Percentiles rank a stretch among this genome's conserved stretches.
Conservation (phyloP, 1,284 basidiomycete genomes). For the Phylloboletellus chloephorus region DNA sequence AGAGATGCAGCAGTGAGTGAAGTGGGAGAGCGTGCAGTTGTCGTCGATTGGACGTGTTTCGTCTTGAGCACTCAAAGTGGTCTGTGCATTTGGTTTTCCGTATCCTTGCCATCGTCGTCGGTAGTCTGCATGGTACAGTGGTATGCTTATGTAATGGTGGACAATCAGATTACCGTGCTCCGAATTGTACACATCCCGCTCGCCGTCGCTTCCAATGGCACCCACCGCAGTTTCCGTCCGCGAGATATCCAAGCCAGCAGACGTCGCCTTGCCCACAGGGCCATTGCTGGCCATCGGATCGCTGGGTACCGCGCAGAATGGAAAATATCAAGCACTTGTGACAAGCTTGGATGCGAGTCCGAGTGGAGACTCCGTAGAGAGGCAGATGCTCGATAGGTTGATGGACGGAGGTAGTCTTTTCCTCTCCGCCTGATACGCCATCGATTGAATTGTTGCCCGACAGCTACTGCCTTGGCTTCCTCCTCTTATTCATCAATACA, state of each 20-base stretch:
- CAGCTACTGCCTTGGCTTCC: constrained; percentile 55
- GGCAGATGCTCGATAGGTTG: constrained; percentile 70
- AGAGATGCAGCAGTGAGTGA: constrained; percentile 27
- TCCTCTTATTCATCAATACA: constrained; percentile 61
- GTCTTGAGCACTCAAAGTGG: constrained; percentile 3
- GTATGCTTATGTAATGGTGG: constrained; percentile 25
- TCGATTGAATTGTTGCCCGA: constrained; percentile 13
- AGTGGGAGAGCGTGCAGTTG: neutral
- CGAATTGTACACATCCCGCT: neutral
- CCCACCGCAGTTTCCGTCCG: constrained; percentile 42
- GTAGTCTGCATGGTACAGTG: constrained; percentile 5
- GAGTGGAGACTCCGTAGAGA: constrained; percentile 49
- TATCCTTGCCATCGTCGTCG: constrained; percentile 4
- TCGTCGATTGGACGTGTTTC: constrained; percentile 10
- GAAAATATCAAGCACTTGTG: constrained; percentile 66
- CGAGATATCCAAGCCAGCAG: constrained; percentile 11
- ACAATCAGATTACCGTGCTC: constrained; percentile 16
- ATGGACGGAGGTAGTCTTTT: constrained; percentile 60
- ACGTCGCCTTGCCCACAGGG: constrained; percentile 32
- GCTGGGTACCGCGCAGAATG: constrained; percentile 66
- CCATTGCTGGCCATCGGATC: constrained; percentile 66
- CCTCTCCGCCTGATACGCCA: constrained; percentile 5
- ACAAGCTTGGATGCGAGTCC: constrained; percentile 46
- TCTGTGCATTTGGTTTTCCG: constrained; percentile 3
- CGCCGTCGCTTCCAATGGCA: constrained; percentile 41